Evolutionary conservation across 2,329 filamentous ascomycete species (phyloP).

Genomic region (Periconia sp.): DNA sequence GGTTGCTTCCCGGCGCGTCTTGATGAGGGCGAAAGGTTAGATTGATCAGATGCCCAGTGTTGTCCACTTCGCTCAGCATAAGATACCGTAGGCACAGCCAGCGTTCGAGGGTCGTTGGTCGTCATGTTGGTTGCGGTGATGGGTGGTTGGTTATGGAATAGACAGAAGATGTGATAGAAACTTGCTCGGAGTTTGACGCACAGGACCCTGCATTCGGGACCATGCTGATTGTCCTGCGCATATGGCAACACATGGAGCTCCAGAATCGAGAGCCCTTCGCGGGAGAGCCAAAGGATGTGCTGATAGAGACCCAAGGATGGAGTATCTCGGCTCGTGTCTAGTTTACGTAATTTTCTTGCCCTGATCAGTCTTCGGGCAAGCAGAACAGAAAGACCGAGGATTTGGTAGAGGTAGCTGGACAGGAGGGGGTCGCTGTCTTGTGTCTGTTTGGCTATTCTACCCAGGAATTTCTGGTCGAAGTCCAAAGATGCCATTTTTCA

Average conservation of each 20-base stretch:
- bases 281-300: conserved; percentile 93
- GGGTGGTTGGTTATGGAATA: conserved; percentile 89
- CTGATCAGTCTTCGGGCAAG: conserved; percentile 81
- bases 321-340: conserved; percentile 77
- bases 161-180: conserved; percentile 94
- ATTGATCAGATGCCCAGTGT: conserved; percentile 24
- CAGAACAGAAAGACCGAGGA: conserved; percentile 86
- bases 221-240: conserved; percentile 69
- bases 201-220: conserved; percentile 80
- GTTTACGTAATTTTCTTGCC: conserved; percentile 77
- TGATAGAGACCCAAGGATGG: conserved; percentile 81
- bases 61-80: conserved; percentile 28
- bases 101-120: conserved; percentile 29
- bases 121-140: conserved; percentile 51
- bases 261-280: conserved; percentile 85
- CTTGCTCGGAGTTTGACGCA: conserved; percentile 90
- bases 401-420: conserved; percentile 81
- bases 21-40: conserved; percentile 31
- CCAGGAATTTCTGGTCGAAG: conserved; percentile 96
- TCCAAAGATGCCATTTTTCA: conserved; percentile 86
- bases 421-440: conserved; percentile 77
- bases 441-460: conserved; percentile 80
- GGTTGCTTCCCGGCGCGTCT: conserved; percentile 41
- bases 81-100: conserved; percentile 25
- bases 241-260: conserved; percentile 81